phyloP scores from a whole-genome alignment of 257 asterid genomes.

The Buddleja alternifolia region DNA sequence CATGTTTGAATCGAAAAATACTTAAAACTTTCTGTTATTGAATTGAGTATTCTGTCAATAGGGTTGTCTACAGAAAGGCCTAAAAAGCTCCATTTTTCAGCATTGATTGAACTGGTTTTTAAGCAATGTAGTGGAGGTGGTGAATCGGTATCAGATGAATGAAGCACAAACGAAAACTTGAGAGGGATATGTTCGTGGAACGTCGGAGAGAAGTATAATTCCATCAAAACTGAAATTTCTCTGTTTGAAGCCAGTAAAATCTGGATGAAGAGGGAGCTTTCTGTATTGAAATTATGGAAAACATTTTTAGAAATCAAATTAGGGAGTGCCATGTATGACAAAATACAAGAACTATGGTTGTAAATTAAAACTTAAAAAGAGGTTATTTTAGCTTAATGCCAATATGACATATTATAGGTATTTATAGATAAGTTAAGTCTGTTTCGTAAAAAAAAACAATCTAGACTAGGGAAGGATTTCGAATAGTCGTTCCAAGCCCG shows the following conservation, averaged over 20 bases:
- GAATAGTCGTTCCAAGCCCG: too few species aligned
- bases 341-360: neutral
- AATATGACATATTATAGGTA: neutral
- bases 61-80: conserved; percentile 40
- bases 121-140: conserved; percentile 31
- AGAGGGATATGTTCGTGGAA: conserved; percentile 37
- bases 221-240: conserved; percentile 35
- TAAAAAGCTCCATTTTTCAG: conserved; percentile 39
- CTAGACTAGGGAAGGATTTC: too few species aligned
- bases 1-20: conserved; percentile 52
- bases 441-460: too few species aligned
- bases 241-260: conserved; percentile 32
- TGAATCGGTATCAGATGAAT: conserved; percentile 21
- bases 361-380: conserved; percentile 20
- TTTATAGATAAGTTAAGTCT: conserved; percentile 25
- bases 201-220: conserved; percentile 35
- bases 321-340: conserved; percentile 36
- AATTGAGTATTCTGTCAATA: conserved; percentile 36
- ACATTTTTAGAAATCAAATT: conserved; percentile 26
- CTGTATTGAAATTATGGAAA: conserved; percentile 27
- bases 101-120: conserved; percentile 32
- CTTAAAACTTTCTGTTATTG: conserved; percentile 45
- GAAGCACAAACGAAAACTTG: conserved; percentile 32
- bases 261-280: conserved; percentile 22
- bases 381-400: too few species aligned